Evolutionary conservation across 2,329 filamentous ascomycete species (phyloP), one percentile per base, ranked within the genome.

Genomic region (Neophaeococcomyces aloes): DNA sequence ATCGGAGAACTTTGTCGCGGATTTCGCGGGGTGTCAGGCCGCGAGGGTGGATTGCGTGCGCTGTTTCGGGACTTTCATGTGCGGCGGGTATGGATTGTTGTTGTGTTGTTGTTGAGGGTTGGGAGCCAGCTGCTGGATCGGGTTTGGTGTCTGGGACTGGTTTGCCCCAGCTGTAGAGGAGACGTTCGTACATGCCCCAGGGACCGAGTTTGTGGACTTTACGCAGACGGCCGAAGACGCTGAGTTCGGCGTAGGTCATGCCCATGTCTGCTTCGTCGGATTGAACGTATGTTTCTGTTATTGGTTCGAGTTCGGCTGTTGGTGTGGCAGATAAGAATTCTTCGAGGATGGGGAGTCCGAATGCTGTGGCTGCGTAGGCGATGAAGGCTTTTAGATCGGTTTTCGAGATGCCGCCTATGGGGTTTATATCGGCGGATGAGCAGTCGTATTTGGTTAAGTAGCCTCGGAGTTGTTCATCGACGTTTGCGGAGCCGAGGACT

Each of bases 381-480:
- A 86, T 82, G 63, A 88, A 86, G 7, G 71, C 63, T 59, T 83
- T 84, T 1, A 86, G 65, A 53, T 87, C 83, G 2, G 69, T 76
- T 60, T 86, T 86, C 45, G 67, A 71, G 45, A 79, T 75, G 8
- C 62, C 18, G 69, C 64, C 45, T 65, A 64, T 6, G 58, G 62
- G 47, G 61, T 63, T 25, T 10, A 80, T 68, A 50, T 77, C 73
- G 1, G 68, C 73, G 6, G 66, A 71, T 5, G 62, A 68, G 42
- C 66, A 68, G 52, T 84, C 81, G 56, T 84, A 84, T 61, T 85
- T 84, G n/a, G 81, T 85, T 17, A 82, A 65, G 58, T 84, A 79
- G 15, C 67, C 53, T 75, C 52, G 42, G 2, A 51, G 43, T 18
- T 41, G 44, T 48, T 55, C 74, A 53, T 75, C 79, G 3, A 83